phyloP scores from a whole-genome alignment of 331 rosid species.

The Quercus phellos region DNA sequence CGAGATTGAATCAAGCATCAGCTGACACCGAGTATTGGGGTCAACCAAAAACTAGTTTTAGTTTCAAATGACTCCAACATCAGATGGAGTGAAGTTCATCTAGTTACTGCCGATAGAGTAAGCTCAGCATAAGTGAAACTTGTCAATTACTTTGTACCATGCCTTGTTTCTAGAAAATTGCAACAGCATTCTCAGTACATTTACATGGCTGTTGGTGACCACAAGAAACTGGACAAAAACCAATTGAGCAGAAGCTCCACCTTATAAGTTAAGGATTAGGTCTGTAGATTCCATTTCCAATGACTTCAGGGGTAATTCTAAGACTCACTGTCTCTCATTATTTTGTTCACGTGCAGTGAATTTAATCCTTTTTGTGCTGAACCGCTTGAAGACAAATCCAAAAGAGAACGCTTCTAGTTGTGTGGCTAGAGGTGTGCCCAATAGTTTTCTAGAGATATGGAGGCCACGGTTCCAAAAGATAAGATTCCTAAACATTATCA shows the following conservation, averaged over 20 bases:
- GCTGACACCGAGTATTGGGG: constrained; percentile 20
- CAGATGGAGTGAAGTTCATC: background rate
- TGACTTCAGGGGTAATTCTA: background rate
- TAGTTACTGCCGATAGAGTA: background rate
- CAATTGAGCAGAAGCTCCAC: background rate
- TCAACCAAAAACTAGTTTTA: background rate
- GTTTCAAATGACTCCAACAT: background rate
- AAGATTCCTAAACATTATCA: constrained; percentile 13
- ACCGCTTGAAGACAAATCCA: constrained; percentile 10
- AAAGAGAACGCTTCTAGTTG: constrained; percentile 8
- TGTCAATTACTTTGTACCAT: background rate
- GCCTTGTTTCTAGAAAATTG: background rate
- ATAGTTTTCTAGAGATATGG: background rate
- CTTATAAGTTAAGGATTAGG: constrained; percentile 16
- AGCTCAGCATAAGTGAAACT: background rate
- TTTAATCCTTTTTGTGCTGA: background rate
- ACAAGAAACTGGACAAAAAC: background rate
- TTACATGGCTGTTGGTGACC: background rate
- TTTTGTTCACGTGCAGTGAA: background rate
- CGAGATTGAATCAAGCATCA: background rate
- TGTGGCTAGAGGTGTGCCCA: constrained; percentile 1
- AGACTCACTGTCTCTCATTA: background rate
- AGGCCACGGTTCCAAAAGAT: constrained; percentile 10
- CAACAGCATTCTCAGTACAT: background rate
- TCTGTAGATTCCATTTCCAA: constrained; percentile 11